These are phyloP conservation scores for Pelargonium myrrhifolium DNA, from an alignment of 441 rosid species.

Conservation along the genomic window DNA sequence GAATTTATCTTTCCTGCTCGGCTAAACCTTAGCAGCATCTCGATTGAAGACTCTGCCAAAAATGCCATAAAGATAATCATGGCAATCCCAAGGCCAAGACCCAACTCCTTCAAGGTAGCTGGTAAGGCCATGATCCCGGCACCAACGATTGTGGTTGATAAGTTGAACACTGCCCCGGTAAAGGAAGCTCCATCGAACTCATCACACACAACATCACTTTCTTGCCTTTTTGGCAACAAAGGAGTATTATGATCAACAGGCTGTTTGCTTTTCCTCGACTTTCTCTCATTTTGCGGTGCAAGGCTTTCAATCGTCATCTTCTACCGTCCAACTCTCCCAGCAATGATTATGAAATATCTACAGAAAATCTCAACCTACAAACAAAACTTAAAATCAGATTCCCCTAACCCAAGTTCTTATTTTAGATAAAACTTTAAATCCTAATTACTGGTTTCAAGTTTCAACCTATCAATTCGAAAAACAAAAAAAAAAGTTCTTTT, in stretches of 20 bases:
- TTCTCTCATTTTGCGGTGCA: conserved; percentile 44
- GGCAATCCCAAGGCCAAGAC: conserved; percentile 66
- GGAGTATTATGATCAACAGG: conserved; percentile 59
- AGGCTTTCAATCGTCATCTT: conserved; percentile 66
- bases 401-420: background rate
- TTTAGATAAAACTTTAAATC: background rate
- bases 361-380: background rate
- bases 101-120: conserved; percentile 86
- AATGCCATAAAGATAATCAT: conserved; percentile 89
- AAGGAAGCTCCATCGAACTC: conserved; percentile 95
- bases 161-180: conserved; percentile 86
- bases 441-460: background rate
- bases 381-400: background rate
- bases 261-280: conserved; percentile 33
- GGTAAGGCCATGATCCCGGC: conserved; percentile 99
- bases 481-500: background rate
- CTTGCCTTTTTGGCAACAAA: conserved; percentile 47
- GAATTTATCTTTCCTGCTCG: conserved; percentile 58
- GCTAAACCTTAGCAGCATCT: conserved; percentile 82
- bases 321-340: background rate
- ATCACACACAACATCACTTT: conserved; percentile 36
- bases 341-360: background rate
- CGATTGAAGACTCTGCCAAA: conserved; percentile 81
- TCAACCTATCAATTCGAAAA: background rate
- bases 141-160: conserved; percentile 83